Base-by-base conservation (phyloP, 1,139 yeast genomes). In the Yamadazyma jaroonii region DNA sequence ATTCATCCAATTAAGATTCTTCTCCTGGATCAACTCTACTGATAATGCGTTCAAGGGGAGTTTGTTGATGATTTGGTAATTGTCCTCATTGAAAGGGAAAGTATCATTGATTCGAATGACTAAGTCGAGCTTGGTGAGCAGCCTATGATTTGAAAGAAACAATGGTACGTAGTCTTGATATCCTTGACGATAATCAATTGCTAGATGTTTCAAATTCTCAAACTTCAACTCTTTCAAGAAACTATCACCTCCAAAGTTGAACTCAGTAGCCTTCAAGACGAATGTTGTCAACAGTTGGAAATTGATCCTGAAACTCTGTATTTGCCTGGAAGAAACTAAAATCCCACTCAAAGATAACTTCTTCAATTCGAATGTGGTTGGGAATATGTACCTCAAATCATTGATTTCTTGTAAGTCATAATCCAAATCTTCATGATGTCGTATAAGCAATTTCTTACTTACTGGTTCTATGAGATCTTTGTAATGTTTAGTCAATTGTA, bases 101-200 rank as follows among this genome's bases (percentile, higher is more conserved):
- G 74, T 61, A 3, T 53, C 56, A 45, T 75, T 73, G 54, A 63
- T 61, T 15, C 77, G 50, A 2, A 77, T 62, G 0, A 61, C 56
- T 14, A 77, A 41, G 44, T 77, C 81, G 9, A 78, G 54, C 32
- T 35, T 36, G 2, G 25, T 10, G 3, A 41, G 67, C 61, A 15
- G 46, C 41, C 10, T 72, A 45, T 24, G 53, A 45, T 40, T 28
- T 2, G 50, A 45, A 9, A 78, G 46, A 43, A 77, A 74, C 0
- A 44, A 49, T 0, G 73, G 72, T 0, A 72, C 65, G 2, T 67
- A 57, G 48, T 77, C 81, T 8, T 57, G 52, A 12, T 53, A 36
- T 2, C 70, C 59, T 44, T 77, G 79, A 34, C 77, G 59, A 39
- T 64, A 61, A 46, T 77, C 80, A 2, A 78, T 46, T 15, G 60